Percentiles rank a stretch among this genome's conserved stretches.
Evolutionary conservation across 768 basidiomycete genomes (phyloP).

Genomic region (Candolleomyces efflorescens): DNA sequence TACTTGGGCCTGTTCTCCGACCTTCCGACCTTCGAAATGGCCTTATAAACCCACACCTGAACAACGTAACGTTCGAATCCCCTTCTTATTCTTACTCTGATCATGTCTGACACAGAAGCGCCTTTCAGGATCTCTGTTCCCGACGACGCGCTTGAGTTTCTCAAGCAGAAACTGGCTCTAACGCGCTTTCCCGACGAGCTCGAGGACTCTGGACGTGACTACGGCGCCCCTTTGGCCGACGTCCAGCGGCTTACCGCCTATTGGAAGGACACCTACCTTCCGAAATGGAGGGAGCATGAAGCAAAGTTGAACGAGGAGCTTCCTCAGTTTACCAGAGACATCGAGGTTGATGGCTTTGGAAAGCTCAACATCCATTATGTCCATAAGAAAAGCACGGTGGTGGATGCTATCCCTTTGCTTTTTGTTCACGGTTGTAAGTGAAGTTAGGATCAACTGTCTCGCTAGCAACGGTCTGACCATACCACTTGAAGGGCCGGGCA

Average conservation of each 20-base stretch:
- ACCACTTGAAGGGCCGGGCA: slow-evolving; percentile 44
- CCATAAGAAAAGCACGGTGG: slow-evolving; percentile 43
- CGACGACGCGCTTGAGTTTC: slow-evolving; percentile 34
- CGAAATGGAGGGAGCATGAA: slow-evolving; percentile 29
- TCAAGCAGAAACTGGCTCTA: slow-evolving; percentile 44
- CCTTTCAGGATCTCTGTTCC: slow-evolving; percentile 47
- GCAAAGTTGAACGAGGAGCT: slow-evolving; percentile 43
- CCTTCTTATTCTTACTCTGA: not conserved
- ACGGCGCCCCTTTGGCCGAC: slow-evolving; percentile 48
- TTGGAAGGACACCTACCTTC: slow-evolving; percentile 32
- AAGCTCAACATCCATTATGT: slow-evolving; percentile 52
- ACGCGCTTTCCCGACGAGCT: slow-evolving; percentile 55
- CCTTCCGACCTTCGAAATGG: too few relatives aligned
- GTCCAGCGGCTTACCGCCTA: slow-evolving; percentile 40
- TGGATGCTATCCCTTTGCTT: slow-evolving; percentile 40
- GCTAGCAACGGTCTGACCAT: not conserved
- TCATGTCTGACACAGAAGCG: slow-evolving; percentile 21
- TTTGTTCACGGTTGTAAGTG: slow-evolving; percentile 51
- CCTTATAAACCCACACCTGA: too few relatives aligned
- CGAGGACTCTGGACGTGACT: slow-evolving; percentile 44
- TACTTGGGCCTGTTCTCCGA: too few relatives aligned
- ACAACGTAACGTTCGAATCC: too few relatives aligned
- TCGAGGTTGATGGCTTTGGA: slow-evolving; percentile 44
- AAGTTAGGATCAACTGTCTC: not conserved
- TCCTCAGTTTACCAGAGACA: slow-evolving; percentile 53